Base-by-base conservation (phyloP, 2,329 filamentous ascomycete genomes). In the Diaporthe ampelina region DNA sequence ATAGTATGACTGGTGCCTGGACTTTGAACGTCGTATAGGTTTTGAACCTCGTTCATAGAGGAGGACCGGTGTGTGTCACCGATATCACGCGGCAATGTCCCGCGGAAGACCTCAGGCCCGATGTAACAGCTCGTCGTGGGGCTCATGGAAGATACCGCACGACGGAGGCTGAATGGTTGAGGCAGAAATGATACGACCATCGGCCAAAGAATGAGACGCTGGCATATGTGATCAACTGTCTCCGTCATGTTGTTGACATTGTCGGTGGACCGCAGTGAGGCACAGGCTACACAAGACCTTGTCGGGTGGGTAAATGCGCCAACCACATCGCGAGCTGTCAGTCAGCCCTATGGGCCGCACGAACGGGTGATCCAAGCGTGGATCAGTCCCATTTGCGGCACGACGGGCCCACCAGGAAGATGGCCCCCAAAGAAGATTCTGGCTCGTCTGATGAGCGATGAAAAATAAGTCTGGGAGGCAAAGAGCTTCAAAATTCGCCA, bases 261-360 rank as follows among this genome's bases (percentile, higher is more conserved):
- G 37, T 48, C 40, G 4, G 59, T 32, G 59, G 21, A 24, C 24
- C 37, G 32, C 8, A 24, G 48, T 40, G 63, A 54, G 63, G 63
- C 48, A 54, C 48, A 40, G 48, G 63, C 63, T 24, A 54, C 32
- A 11, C 45, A 35, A 45, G n/a, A 24, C 63, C 45, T 45, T 67
- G 63, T 26, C 29, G 21, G 63, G 21, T n/a, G 40, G n/a, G 32
- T 52, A 54, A 37, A 32, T 26, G 45, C 32, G 32, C 63, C 63
- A 68, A 40, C 48, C 48, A 68, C 19, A 10, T 24, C 48, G n/a
- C 32, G 21, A 37, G n/a, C 32, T 37, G 63, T 13, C 59, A 45
- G 59, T 67, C 63, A 68, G 63, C 63, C 63, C 63, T 68, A 68
- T 40, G 63, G 52, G 63, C 61, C 63, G 52, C 63, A 17, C 32